Conservation (phyloP, 2,329 filamentous ascomycete species). For the Phialophora tarda region DNA sequence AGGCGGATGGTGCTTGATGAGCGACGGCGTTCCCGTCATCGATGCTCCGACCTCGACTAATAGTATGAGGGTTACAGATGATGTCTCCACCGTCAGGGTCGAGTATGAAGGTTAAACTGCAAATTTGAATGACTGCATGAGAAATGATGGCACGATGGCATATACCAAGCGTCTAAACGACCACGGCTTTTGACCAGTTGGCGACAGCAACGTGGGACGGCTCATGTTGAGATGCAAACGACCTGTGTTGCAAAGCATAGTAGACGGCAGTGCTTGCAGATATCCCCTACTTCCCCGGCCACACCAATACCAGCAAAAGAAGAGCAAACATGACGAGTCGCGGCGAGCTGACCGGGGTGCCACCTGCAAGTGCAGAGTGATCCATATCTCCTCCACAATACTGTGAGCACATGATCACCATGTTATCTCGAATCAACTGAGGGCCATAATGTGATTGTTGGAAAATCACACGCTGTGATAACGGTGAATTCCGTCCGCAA, state of each 20-base stretch:
- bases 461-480: slow-evolving; percentile 9
- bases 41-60: neutral
- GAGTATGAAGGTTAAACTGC: neutral
- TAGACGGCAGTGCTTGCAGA: neutral
- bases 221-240: neutral
- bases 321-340: neutral
- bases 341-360: neutral
- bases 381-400: neutral
- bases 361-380: neutral
- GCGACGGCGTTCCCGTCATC: neutral
- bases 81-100: neutral
- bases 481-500: slow-evolving; percentile 9
- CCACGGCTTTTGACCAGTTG: neutral
- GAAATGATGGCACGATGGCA: neutral
- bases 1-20: slow-evolving; percentile 30
- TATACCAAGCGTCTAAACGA: neutral
- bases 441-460: neutral
- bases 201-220: neutral
- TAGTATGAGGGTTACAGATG: too few relatives aligned
- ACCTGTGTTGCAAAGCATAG: neutral
- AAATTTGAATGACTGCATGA: neutral
- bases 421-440: slow-evolving; percentile 7
- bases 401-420: slow-evolving; percentile 17
- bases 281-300: neutral
- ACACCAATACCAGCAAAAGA: neutral